Evolutionary conservation across 768 basidiomycete species (phyloP).

Genomic region (Tulasnella sp.): DNA sequence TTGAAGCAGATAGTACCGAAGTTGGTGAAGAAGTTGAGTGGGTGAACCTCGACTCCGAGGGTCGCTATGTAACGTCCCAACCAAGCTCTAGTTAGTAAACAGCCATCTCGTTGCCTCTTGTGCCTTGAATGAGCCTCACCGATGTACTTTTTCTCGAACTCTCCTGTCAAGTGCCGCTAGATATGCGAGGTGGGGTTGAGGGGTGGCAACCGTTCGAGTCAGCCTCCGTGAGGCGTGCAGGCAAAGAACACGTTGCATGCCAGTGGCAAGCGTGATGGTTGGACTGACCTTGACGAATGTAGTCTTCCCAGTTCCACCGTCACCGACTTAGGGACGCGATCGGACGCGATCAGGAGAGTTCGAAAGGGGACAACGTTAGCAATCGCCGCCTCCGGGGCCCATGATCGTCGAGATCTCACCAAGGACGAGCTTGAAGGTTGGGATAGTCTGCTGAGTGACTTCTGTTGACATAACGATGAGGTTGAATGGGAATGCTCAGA

Average conservation of each 20-base stretch:
- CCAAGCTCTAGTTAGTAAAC: too few species aligned
- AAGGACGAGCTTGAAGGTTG: constrained; percentile 98
- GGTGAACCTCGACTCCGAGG: constrained; percentile 98
- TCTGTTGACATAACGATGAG: constrained; percentile 1
- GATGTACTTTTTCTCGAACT: constrained; percentile 99
- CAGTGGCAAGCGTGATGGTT: constrained; percentile 33
- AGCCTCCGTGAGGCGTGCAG: neutral
- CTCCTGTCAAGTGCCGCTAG: constrained; percentile 95
- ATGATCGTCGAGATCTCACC: constrained; percentile 46
- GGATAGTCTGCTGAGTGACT: constrained; percentile 34
- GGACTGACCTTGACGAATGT: constrained; percentile 86
- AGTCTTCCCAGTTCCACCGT: constrained; percentile 96
- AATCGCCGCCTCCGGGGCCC: constrained; percentile 7
- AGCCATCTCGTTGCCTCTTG: too few species aligned
- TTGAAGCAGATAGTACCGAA: constrained; percentile 99
- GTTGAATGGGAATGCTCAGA: neutral
- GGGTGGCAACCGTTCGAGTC: constrained; percentile 1
- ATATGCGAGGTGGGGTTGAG: constrained; percentile 35
- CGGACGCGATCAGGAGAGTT: constrained; percentile 17
- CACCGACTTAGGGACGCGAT: constrained; percentile 53
- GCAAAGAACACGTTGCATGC: constrained; percentile 25
- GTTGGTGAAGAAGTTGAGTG: constrained; percentile 92
- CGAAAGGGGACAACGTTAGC: neutral
- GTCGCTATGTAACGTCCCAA: constrained; percentile 60
- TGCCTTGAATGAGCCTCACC: constrained; percentile 41